A percentile compares a stretch with the other conserved stretches of the same genome.
Evolutionary conservation across 2,329 filamentous ascomycete species (phyloP).

Genomic region (Neocatenulostroma microsporum): DNA sequence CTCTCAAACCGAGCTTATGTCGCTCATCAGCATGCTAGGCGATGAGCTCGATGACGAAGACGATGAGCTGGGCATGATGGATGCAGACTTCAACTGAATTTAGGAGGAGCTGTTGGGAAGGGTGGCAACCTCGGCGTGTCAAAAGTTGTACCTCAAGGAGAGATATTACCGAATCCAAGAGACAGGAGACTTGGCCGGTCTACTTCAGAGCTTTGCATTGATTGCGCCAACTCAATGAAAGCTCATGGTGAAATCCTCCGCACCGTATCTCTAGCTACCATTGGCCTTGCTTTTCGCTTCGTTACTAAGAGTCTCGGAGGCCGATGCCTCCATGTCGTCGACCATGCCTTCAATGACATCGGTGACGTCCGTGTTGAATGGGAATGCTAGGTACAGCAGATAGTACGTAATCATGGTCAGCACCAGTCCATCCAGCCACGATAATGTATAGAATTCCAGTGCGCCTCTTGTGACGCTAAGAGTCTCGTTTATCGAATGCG

Average conservation of each 20-base stretch:
- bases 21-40: neutral
- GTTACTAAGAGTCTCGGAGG: neutral
- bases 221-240: too few species aligned
- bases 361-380: neutral
- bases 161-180: too few species aligned
- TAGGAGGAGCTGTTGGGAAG: too few species aligned
- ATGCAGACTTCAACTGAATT: neutral
- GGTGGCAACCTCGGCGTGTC: too few species aligned
- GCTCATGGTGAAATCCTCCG: too few species aligned
- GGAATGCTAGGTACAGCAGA: neutral
- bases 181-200: too few species aligned
- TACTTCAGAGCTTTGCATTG: too few species aligned
- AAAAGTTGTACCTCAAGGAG: too few species aligned
- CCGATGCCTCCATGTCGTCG: conserved; percentile 1
- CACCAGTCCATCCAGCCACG: conserved; percentile 7
- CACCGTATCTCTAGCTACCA: too few species aligned
- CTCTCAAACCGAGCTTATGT: neutral
- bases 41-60: neutral
- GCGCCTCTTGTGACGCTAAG: conserved; percentile 1
- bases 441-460: conserved; percentile 3
- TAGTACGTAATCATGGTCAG: neutral
- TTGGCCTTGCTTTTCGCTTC: neutral
- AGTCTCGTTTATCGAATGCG: conserved; percentile 2
- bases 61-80: neutral
- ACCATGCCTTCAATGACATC: neutral